Evolutionary conservation across 2,329 filamentous ascomycete genomes (phyloP).

Genomic region (Colletotrichum shisoi): DNA sequence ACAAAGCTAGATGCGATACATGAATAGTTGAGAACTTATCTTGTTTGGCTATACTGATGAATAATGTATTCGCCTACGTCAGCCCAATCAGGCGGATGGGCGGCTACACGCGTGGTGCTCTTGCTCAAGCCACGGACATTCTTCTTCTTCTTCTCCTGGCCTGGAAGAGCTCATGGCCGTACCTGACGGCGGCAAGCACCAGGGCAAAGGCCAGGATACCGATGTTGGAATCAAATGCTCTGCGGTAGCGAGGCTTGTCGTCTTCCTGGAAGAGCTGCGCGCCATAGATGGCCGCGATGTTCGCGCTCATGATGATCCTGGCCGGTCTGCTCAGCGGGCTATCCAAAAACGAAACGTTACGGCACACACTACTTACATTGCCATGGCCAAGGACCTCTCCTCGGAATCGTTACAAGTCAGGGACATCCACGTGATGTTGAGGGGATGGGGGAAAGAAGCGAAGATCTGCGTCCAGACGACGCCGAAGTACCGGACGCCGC

Average conservation of each 20-base stretch:
- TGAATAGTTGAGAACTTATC: neutral
- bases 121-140: neutral
- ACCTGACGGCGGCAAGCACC: conserved; percentile 52
- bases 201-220: conserved; percentile 56
- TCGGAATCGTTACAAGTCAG: conserved; percentile 64
- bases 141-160: neutral
- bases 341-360: neutral
- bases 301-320: conserved; percentile 68
- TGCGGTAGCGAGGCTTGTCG: conserved; percentile 60
- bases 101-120: neutral
- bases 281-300: conserved; percentile 68
- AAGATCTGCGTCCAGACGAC: conserved; percentile 65
- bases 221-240: conserved; percentile 58
- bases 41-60: no score
- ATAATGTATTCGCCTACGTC: no score
- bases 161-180: conserved; percentile 51
- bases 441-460: conserved; percentile 62
- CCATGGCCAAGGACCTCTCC: conserved; percentile 67
- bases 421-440: conserved; percentile 69
- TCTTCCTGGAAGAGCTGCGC: conserved; percentile 66
- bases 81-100: no score
- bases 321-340: neutral
- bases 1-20: neutral
- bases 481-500: conserved; percentile 60
- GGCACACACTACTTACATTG: conserved; percentile 52